These are phyloP conservation scores for Epichloe uncinata DNA, from an alignment of 2,329 filamentous ascomycete species.

Conservation along the genomic window DNA sequence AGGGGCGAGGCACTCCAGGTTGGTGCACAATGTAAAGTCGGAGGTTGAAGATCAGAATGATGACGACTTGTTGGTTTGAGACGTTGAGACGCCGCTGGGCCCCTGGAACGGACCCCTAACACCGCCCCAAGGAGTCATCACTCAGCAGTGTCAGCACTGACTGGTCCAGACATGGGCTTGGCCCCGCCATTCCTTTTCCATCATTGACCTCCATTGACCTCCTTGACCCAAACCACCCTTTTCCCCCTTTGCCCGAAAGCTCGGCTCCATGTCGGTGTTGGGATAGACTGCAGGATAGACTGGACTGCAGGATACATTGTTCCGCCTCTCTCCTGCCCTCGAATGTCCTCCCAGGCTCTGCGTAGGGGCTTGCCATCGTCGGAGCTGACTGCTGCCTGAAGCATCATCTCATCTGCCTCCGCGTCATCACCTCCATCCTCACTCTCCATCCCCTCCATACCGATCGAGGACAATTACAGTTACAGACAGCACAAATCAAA, in stretches of 20 bases:
- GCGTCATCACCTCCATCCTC: background rate
- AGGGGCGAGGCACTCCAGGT: background rate
- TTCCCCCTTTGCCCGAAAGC: background rate
- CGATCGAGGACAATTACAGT: background rate
- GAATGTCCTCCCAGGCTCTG: background rate
- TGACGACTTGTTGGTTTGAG: too few species aligned
- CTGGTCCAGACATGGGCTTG: too few species aligned
- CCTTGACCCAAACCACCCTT: background rate
- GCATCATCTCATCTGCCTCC: too few species aligned
- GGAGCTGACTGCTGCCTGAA: background rate
- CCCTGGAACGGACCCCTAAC: too few species aligned
- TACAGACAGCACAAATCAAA: background rate
- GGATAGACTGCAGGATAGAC: background rate
- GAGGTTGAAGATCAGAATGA: background rate
- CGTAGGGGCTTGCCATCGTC: background rate
- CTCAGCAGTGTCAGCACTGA: too few species aligned
- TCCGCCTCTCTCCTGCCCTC: background rate
- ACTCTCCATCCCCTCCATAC: background rate
- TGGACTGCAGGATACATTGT: background rate
- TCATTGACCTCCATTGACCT: too few species aligned
- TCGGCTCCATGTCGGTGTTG: background rate
- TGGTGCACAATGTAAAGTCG: background rate
- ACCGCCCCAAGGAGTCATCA: too few species aligned
- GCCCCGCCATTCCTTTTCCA: too few species aligned
- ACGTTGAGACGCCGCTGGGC: too few species aligned